Conservation (phyloP, 2,329 filamentous ascomycete species). For the Trichocomaceae sp. region DNA sequence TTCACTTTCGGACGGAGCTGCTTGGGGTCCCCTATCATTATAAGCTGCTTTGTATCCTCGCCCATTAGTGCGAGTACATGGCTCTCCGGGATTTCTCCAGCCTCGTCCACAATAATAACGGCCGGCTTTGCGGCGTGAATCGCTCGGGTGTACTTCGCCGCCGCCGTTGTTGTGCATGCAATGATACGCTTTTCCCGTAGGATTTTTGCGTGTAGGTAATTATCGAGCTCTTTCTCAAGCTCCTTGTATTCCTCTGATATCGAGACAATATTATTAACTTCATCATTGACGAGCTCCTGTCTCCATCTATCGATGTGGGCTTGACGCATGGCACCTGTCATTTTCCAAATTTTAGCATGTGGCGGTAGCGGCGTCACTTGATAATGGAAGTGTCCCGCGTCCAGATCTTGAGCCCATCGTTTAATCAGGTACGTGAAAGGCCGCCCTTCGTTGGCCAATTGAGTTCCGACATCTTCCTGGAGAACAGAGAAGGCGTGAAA, state of each 20-base stretch:
- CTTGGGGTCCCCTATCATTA: conserved; percentile 67
- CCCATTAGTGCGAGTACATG: conserved; percentile 59
- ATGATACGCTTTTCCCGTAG: conserved; percentile 27
- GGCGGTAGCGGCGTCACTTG: background rate
- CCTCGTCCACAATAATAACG: conserved; percentile 63
- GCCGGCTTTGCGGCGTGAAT: conserved; percentile 52
- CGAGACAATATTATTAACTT: background rate
- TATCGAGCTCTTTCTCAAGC: background rate
- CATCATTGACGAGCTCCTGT: background rate
- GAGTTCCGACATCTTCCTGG: conserved; percentile 27
- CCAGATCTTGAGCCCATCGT: background rate
- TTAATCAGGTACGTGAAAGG: background rate
- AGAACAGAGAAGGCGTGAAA: conserved; percentile 52
- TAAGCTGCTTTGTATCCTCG: conserved; percentile 52
- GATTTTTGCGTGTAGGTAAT: background rate
- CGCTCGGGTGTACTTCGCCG: conserved; percentile 54
- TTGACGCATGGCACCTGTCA: background rate
- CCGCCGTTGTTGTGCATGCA: conserved; percentile 64
- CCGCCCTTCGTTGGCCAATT: background rate
- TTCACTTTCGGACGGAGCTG: conserved; percentile 61
- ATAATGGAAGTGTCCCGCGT: background rate
- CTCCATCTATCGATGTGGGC: background rate
- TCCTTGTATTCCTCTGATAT: background rate
- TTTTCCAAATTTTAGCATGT: background rate
- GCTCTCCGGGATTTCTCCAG: conserved; percentile 64